phyloP scores from a whole-genome alignment of 2,329 filamentous ascomycete species.

The Furcasterigmium sp. region DNA sequence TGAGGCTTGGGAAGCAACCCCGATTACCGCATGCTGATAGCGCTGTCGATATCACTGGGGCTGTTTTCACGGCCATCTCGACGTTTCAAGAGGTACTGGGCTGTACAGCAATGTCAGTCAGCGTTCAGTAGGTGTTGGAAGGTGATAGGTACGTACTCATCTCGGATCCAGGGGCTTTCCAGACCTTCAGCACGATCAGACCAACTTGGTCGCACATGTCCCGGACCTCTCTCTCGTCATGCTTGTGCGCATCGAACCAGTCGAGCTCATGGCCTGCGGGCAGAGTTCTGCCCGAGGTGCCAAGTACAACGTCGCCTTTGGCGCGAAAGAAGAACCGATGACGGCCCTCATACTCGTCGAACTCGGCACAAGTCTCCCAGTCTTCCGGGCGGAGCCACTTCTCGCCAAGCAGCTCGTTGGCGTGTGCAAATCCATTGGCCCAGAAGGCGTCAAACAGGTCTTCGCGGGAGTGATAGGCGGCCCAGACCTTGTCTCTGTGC shows the following conservation, averaged over 20 bases:
- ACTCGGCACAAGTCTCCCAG: slow-evolving; percentile 29
- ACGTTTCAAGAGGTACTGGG: slow-evolving; percentile 30
- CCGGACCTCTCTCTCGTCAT: slow-evolving; percentile 26
- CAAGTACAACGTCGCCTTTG: slow-evolving; percentile 23
- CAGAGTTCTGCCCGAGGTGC: slow-evolving; percentile 19
- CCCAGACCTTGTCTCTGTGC: slow-evolving; percentile 31
- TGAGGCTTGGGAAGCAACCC: no score
- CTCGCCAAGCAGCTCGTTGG: slow-evolving; percentile 27
- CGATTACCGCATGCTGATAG: slow-evolving; percentile 10
- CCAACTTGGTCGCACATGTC: slow-evolving; percentile 33
- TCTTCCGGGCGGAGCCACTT: slow-evolving; percentile 28
- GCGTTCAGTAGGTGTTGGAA: no score
- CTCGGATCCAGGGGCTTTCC: slow-evolving; percentile 30
- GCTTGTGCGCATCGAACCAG: slow-evolving; percentile 40
- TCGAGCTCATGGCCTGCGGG: slow-evolving; percentile 28
- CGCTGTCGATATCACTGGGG: slow-evolving; percentile 30
- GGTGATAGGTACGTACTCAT: slow-evolving; percentile 28
- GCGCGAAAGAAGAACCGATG: slow-evolving; percentile 34
- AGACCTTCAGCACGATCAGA: slow-evolving; percentile 27
- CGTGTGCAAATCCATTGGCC: slow-evolving; percentile 30
- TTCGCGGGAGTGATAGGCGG: slow-evolving; percentile 30
- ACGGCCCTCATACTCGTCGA: slow-evolving; percentile 28
- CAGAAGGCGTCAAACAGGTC: slow-evolving; percentile 31
- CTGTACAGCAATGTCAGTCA: slow-evolving; percentile 12
- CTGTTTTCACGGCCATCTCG: slow-evolving; percentile 19